Evolutionary conservation across 2,329 filamentous ascomycete genomes (phyloP), one percentile per base, ranked within the genome.

Genomic region (Trichocomaceae sp.): DNA sequence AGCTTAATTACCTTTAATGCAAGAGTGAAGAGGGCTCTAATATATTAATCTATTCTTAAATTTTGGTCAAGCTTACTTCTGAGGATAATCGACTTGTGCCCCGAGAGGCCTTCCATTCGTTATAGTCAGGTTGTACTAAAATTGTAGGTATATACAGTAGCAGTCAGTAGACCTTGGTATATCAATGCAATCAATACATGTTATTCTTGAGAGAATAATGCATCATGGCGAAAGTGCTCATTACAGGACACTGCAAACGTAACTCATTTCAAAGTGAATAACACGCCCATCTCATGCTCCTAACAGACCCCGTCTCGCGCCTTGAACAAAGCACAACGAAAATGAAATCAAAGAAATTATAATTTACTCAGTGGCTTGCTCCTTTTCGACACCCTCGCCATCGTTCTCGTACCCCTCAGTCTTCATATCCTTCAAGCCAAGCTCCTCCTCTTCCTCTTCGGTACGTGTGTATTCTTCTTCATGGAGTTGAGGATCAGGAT

Each of bases 361-460:
- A 41, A 37, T 59, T 63, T 63, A 60, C 65, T 60, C 58, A 67
- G 59, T 35, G 55, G 68, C 62, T 35, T 60, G 55, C 47, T 51
- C 55, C 47, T 58, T 56, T 33, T 63, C 59, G 26, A 10, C 26
- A 45, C 63, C 23, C 35, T 57, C 57, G 7, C 52, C 61, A 59
- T 83, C 80, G 52, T 83, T 77, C 69, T 86, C 86, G 66, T 99
- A 97, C 0, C 84, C 85, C 70, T 97, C 91, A 0, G 85, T 84
- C 79, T 92, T 93, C 85, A 99, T 99, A 67, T 99, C 93, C 57
- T 77, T 84, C 60, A 99, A 75, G 0, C 93, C 93, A 10, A 99
- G 76, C 57, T 96, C 89, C 65, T 99, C 93, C 73, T 96, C 89
- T 68, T 99, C 93, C 69, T 96, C 88, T 0, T 86, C 84, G 0